phyloP scores from a whole-genome alignment of 768 basidiomycete species.

The Lyophyllum decastes region DNA sequence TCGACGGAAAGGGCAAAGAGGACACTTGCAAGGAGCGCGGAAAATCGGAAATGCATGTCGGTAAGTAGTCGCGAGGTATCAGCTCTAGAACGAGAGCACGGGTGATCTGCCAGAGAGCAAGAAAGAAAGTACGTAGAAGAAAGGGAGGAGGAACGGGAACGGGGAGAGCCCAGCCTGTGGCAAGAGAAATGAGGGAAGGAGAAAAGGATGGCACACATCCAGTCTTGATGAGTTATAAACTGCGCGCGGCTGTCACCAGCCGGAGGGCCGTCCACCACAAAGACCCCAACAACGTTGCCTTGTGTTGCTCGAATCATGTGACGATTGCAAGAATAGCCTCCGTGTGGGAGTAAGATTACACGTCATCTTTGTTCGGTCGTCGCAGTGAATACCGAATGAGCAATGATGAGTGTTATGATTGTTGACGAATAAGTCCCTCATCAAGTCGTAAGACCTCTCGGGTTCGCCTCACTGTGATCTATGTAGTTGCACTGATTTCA shows the following conservation, averaged over 20 bases:
- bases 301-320: not conserved
- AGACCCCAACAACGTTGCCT: not conserved
- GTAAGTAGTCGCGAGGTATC: slow-evolving; percentile 16
- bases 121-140: slow-evolving; percentile 22
- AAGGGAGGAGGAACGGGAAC: slow-evolving; percentile 28
- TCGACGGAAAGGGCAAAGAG: slow-evolving; percentile 40
- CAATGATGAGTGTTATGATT: not conserved
- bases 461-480: too few species aligned
- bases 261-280: slow-evolving; percentile 3
- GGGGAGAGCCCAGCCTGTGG: slow-evolving; percentile 28
- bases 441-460: too few species aligned
- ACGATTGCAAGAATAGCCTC: slow-evolving; percentile 2
- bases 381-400: not conserved
- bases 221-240: slow-evolving; percentile 14
- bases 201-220: not conserved
- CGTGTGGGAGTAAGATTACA: not conserved
- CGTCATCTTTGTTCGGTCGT: too few species aligned
- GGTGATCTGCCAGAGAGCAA: slow-evolving; percentile 19
- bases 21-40: slow-evolving; percentile 54
- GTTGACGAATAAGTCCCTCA: not conserved
- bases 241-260: slow-evolving; percentile 10
- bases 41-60: slow-evolving; percentile 60
- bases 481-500: not conserved
- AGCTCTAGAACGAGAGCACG: slow-evolving; percentile 25
- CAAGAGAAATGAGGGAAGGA: slow-evolving; percentile 24